These are phyloP conservation scores for Stipa capillata DNA, from an alignment of 176 grass and related monocot genomes.

Conservation along the genomic window DNA sequence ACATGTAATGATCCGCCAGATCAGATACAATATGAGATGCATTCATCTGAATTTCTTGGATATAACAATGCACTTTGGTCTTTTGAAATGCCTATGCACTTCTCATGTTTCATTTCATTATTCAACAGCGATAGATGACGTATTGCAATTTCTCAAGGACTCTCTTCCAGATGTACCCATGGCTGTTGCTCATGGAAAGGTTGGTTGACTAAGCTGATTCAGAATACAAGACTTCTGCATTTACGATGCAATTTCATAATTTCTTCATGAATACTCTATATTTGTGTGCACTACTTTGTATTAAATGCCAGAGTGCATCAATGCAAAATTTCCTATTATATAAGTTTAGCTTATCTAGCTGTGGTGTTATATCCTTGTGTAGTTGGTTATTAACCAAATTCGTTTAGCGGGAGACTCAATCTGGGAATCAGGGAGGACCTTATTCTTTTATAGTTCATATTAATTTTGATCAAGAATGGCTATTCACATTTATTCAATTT, in stretches of 20 bases:
- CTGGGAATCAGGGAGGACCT: not conserved
- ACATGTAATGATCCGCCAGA: not conserved
- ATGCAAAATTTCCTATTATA: conserved; percentile 1
- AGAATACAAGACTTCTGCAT: not conserved
- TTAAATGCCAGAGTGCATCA: not conserved
- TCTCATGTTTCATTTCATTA: conserved; percentile 30
- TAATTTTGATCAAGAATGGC: not conserved
- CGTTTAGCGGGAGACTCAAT: not conserved
- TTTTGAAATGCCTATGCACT: conserved; percentile 1
- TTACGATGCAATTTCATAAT: conserved; percentile 11
- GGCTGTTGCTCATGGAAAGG: conserved; percentile 88
- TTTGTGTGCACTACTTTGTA: not conserved
- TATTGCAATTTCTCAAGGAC: conserved; percentile 58
- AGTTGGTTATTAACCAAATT: not conserved
- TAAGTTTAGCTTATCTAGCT: conserved; percentile 11
- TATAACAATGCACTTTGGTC: not conserved
- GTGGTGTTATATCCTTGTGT: not conserved
- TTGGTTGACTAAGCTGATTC: conserved; percentile 31
- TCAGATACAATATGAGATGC: not conserved
- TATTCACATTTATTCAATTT: not conserved
- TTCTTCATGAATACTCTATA: not conserved
- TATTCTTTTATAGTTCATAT: not conserved
- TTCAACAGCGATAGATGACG: conserved; percentile 77
- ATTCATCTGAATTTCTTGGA: not conserved
- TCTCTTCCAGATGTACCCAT: conserved; percentile 59